Evolutionary conservation across 1,284 basidiomycete genomes (phyloP).

Genomic region (Sanghuangporus baumii): DNA sequence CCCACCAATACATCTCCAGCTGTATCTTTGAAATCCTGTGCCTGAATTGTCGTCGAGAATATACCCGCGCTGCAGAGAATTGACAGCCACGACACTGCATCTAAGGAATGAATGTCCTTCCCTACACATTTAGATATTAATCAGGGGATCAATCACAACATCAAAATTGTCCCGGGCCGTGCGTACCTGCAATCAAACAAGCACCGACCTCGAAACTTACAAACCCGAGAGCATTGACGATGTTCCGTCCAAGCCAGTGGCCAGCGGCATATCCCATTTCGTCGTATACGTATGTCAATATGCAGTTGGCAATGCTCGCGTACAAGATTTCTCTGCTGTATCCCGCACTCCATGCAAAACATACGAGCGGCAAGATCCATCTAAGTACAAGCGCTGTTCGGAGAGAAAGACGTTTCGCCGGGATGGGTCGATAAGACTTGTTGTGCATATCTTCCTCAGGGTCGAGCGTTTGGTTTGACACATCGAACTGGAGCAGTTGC

Average conservation of each 20-base stretch:
- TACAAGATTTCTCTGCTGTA: slow-evolving; percentile 28
- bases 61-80: slow-evolving; percentile 27
- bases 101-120: slow-evolving; percentile 13
- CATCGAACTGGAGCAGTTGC: slow-evolving; percentile 36
- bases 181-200: slow-evolving; percentile 32
- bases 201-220: slow-evolving; percentile 34
- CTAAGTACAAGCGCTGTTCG: slow-evolving; percentile 29
- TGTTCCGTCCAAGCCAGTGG: slow-evolving; percentile 34
- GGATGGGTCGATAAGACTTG: slow-evolving; percentile 40
- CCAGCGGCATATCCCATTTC: slow-evolving; percentile 30
- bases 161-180: neutral
- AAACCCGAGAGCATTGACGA: slow-evolving; percentile 33
- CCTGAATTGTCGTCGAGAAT: slow-evolving; percentile 33
- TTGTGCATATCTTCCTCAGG: slow-evolving; percentile 38
- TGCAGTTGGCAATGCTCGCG: slow-evolving; percentile 29
- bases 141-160: neutral
- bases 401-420: slow-evolving; percentile 34
- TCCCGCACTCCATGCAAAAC: slow-evolving; percentile 27
- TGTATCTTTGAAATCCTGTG: slow-evolving; percentile 38
- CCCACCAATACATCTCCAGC: slow-evolving; percentile 33
- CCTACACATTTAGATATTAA: neutral
- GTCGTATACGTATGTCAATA: slow-evolving; percentile 32
- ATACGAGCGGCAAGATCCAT: slow-evolving; percentile 31
- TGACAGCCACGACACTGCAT: slow-evolving; percentile 20
- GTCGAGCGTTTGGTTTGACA: slow-evolving; percentile 38